phyloP scores from a whole-genome alignment of 2,329 filamentous ascomycete species.

The Fusarium nygamai region DNA sequence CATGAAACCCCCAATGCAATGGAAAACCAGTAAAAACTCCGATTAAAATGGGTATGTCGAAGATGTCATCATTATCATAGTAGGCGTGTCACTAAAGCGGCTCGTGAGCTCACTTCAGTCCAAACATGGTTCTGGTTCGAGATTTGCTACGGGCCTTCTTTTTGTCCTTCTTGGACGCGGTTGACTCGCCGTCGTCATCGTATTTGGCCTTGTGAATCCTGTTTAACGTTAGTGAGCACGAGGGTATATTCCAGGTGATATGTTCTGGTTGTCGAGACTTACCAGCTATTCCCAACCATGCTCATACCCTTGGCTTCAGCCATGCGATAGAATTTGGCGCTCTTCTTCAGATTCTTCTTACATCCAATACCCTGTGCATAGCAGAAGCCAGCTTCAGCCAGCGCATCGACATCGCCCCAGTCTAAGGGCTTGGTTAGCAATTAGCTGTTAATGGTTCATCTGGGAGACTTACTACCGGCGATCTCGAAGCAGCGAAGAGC shows the following conservation, averaged over 20 bases:
- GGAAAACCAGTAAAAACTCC: constrained; percentile 47
- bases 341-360: constrained; percentile 96
- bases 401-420: constrained; percentile 95
- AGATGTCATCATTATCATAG: constrained; percentile 47
- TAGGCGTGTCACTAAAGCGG: constrained; percentile 29
- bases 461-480: constrained; percentile 73
- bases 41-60: constrained; percentile 46
- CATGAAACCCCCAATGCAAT: constrained; percentile 31
- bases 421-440: constrained; percentile 54
- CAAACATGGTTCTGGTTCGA: constrained; percentile 78
- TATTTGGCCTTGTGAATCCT: constrained; percentile 99
- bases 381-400: constrained; percentile 95
- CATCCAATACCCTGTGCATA: constrained; percentile 93
- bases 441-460: background rate
- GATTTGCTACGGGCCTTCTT: constrained; percentile 82
- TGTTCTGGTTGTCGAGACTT: constrained; percentile 52
- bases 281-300: constrained; percentile 99
- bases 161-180: constrained; percentile 57
- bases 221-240: constrained; percentile 7
- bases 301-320: constrained; percentile 94
- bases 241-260: too few species aligned
- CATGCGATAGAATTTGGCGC: constrained; percentile 87
- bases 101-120: constrained; percentile 49
- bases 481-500: constrained; percentile 96
- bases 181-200: constrained; percentile 71